Evolutionary conservation across 2,329 filamentous ascomycete genomes (phyloP).

Genomic region (Fusarium gaditjirri): DNA sequence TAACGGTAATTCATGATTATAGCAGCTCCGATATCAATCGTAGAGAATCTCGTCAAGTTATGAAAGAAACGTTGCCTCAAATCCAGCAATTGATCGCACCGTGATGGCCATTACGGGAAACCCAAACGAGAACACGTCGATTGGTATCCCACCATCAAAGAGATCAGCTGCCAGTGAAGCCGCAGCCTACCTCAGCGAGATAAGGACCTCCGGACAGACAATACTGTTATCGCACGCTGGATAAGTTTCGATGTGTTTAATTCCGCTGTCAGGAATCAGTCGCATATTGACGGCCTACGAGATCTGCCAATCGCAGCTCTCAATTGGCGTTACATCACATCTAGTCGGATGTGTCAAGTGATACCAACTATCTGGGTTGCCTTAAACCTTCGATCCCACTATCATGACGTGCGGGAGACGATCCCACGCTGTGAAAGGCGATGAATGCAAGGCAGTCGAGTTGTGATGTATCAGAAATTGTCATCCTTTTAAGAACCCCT

Average conservation of each 20-base stretch:
- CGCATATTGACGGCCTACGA: constrained; percentile 28
- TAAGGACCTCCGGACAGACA: neutral
- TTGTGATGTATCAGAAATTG: constrained; percentile 33
- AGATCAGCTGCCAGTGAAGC: neutral
- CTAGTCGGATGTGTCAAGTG: constrained; percentile 27
- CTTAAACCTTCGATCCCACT: constrained; percentile 25
- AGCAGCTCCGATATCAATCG: constrained; percentile 3
- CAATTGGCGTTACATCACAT: constrained; percentile 30
- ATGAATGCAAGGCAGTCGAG: constrained; percentile 15
- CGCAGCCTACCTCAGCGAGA: constrained; percentile 1
- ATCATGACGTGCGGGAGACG: constrained; percentile 26
- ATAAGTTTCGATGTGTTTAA: constrained; percentile 16
- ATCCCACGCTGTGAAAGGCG: constrained; percentile 14
- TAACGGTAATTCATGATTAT: neutral
- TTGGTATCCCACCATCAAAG: constrained; percentile 5
- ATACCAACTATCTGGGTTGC: constrained; percentile 24
- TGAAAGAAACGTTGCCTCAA: neutral
- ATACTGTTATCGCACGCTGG: neutral
- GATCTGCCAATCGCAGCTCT: constrained; percentile 21
- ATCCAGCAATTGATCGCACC: neutral
- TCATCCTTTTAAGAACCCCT: neutral
- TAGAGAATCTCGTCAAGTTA: neutral
- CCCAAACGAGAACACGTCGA: neutral
- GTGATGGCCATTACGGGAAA: neutral
- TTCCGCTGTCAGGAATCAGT: constrained; percentile 22